Conservation (phyloP, 805 yeast genomes). For the Komagataella kurtzmanii region DNA sequence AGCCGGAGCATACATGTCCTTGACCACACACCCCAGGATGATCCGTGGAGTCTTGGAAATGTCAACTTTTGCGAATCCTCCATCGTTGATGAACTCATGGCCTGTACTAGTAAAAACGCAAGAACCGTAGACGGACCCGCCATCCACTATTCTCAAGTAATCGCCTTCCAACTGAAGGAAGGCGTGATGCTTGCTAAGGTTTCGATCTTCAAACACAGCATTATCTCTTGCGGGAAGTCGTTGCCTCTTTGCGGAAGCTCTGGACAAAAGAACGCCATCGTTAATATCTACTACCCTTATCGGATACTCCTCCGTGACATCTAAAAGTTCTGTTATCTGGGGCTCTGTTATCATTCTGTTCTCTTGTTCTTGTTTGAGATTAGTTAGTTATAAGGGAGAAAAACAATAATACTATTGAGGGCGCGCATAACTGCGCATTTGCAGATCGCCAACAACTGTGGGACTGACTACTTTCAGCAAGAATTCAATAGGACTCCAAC, state of each 20-base stretch:
- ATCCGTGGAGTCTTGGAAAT: neutral
- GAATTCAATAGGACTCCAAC: neutral
- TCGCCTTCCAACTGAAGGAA: neutral
- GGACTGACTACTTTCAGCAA: neutral
- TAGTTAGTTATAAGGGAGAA: constrained; percentile 1
- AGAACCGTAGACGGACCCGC: neutral
- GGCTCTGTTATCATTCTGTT: neutral
- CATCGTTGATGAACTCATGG: neutral
- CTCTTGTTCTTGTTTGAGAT: constrained; percentile 2
- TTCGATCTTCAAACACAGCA: neutral
- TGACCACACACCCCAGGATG: neutral
- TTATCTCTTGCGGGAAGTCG: neutral
- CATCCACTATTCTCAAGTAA: neutral
- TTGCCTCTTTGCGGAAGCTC: neutral
- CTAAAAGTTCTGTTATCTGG: neutral
- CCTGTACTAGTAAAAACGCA: neutral
- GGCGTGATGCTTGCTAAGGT: neutral
- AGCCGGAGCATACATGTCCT: neutral
- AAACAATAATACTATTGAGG: constrained; percentile 6
- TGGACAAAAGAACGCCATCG: neutral
- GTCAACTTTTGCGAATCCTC: neutral
- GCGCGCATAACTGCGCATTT: neutral
- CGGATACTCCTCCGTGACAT: neutral
- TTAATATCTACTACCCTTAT: neutral
- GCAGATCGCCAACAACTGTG: neutral